These are phyloP conservation scores for Crithidia sp. DNA, from an alignment of 208 protist species.

Conservation along the genomic window DNA sequence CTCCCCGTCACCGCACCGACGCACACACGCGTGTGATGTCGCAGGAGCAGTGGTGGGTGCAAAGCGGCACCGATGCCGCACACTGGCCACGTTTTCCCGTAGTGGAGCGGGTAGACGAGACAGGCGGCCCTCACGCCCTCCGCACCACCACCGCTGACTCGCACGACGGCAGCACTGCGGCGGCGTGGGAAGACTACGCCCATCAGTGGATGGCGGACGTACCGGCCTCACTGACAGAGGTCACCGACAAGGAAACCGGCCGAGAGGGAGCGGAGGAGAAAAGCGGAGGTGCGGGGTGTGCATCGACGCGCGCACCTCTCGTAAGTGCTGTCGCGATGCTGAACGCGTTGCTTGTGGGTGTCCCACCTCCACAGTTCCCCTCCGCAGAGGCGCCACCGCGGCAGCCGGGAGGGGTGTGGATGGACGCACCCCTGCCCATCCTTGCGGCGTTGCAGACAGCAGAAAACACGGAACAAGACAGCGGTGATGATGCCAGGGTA, in stretches of 20 bases:
- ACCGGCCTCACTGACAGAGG: not conserved
- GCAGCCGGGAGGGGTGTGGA: not conserved
- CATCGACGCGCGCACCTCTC: not conserved
- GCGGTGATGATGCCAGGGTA: not conserved
- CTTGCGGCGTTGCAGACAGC: not conserved
- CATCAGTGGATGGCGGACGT: constrained; percentile 9
- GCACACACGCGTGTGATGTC: not conserved
- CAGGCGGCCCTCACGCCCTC: too few species aligned
- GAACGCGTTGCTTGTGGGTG: constrained; percentile 30
- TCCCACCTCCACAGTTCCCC: not conserved
- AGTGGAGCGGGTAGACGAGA: too few species aligned
- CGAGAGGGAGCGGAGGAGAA: too few species aligned
- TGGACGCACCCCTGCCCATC: not conserved
- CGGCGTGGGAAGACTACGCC: constrained; percentile 6
- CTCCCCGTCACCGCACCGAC: not conserved
- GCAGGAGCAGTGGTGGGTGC: not conserved
- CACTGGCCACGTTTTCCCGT: constrained; percentile 20
- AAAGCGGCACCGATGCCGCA: not conserved
- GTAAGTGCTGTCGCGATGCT: constrained; percentile 19
- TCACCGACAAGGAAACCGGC: too few species aligned
- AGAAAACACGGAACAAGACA: too few species aligned
- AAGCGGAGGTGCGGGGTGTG: too few species aligned
- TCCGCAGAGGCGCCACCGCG: too few species aligned
- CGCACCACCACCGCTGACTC: too few species aligned
- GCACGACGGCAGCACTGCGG: not conserved